Base-by-base conservation (phyloP, 129 eudicot genomes). In the Flaveria ramosissima region DNA sequence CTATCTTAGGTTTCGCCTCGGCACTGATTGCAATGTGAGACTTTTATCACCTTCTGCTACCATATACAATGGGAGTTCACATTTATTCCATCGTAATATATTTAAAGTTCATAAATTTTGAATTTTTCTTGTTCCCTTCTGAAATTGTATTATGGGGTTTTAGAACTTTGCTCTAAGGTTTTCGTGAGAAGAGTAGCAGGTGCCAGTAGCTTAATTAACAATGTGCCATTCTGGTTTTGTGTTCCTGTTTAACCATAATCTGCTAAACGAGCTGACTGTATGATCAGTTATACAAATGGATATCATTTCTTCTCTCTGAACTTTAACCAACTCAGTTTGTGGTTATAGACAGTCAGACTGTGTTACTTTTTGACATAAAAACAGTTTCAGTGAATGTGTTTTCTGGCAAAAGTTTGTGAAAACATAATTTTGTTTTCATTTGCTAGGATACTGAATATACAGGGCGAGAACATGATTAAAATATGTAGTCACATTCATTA, bases 1-100 rank as follows among this genome's bases (percentile, higher is more conserved):
- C 6, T 91, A 78, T 79, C 82, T 95, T 39, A 87, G 88, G 94
- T 89, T 93, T 83, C 97, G 97, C 77, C 92, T 95, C 30, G 86
- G 92, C 16, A 77, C 71, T 74, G 85, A 91, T 60, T 95, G 85
- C 62, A 89, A 95, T 83, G 96, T 93, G 88, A 88, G 95, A 70
- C 36, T 13, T 43, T 62, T 45, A 16, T 77, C 47, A 27, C 42
- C 26, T 56, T 39, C 10, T 27, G 55, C 43, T 57, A 57, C 57
- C 41, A 16, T 2, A 62, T 14, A 62, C 45, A 26, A 27, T 14
- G 43, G 43, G 17, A 62, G 19, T 10, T 27, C 20, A 5, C 20
- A 14, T 27, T 27, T 27, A 9, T 26, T 60, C 17, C 41, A 60
- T 60, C 7, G 2, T 27, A 10, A 32, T 30, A 63, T 2, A 30